Percentiles rank a stretch among this genome's conserved stretches.
Evolutionary conservation across 768 basidiomycete genomes (phyloP).

Genomic region (Cystobasidium tubakii): DNA sequence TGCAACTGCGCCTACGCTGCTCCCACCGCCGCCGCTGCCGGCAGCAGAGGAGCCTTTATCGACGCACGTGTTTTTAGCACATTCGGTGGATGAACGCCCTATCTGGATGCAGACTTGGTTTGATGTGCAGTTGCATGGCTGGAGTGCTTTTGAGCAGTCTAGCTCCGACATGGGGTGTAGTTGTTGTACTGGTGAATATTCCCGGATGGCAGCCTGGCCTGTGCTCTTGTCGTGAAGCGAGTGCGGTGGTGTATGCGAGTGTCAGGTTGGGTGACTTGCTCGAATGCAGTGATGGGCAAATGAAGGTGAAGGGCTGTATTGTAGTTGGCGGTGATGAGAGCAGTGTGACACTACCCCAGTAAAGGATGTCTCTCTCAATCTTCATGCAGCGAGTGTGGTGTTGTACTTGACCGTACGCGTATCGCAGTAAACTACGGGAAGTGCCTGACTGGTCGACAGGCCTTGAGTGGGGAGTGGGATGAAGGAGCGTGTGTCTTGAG

Average conservation of each 20-base stretch:
- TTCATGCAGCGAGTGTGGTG: too few relatives aligned
- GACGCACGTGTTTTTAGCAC: conserved; percentile 42
- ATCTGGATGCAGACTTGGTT: conserved; percentile 39
- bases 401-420: too few relatives aligned
- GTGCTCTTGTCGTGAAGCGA: neutral
- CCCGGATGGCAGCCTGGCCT: too few relatives aligned
- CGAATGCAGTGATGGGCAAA: neutral
- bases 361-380: too few relatives aligned
- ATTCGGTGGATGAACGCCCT: conserved; percentile 36
- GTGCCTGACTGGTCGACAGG: too few relatives aligned
- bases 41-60: neutral
- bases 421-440: neutral
- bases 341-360: too few relatives aligned
- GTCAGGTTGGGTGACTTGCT: neutral
- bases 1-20: conserved; percentile 37
- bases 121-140: conserved; percentile 39
- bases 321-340: too few relatives aligned
- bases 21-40: conserved; percentile 4
- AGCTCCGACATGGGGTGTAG: conserved; percentile 5
- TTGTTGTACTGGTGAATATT: too few relatives aligned
- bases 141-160: conserved; percentile 36
- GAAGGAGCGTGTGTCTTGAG: neutral
- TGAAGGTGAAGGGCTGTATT: neutral
- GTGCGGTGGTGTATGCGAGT: neutral
- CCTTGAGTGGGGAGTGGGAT: too few relatives aligned